Evolutionary conservation across 2,329 filamentous ascomycete genomes (phyloP), one percentile per base, ranked within the genome.

Genomic region (Xylariaceae sp.): DNA sequence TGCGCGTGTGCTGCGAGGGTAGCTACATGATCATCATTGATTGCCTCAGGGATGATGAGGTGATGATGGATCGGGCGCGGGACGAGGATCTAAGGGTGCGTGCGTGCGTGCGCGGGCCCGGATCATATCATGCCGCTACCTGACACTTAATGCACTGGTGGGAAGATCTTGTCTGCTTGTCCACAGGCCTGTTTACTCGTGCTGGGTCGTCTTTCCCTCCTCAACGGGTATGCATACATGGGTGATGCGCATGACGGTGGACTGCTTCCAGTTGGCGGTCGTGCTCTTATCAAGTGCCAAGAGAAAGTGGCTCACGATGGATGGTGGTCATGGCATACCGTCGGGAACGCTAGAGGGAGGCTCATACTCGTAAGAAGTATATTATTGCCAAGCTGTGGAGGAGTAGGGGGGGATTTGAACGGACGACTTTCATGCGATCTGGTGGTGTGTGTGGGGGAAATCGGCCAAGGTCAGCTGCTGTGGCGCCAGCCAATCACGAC

Each of bases 381-480:
- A 59, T 57, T 54, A 50, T 57, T 54, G 53, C 53, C 48, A 52
- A 57, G 50, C 47, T 45, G 26, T 48, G 44, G 42, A 37, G 32
- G 49, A 47, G 26, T 56, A 21, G 56, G 56, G 56, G 52, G 53
- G 52, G 48, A 16, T 29, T 29, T 29, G 14, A 16, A 37, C 32
- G 14, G 32, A 37, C 32, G 32, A 37, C 32, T 37, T 37, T 12
- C 5, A 37, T 53, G 44, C 46, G 55, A 56, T 46, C 48, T 59
- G 61, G 59, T 59, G 56, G 52, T n/a, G 18, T 51, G 49, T 45
- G 26, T 32, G 48, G 44, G 40, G 49, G 50, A 45, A 20, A 41
- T 64, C 65, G 65, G 62, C 64, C 59, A 56, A 59, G 62, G 73
- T 77, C 74, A 76, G 69, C 71, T 76, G 75, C 52, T 68, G 65